Evolutionary conservation across 192 early-diverging fungal genomes (phyloP).

Genomic region (Dimargaris verticillata): DNA sequence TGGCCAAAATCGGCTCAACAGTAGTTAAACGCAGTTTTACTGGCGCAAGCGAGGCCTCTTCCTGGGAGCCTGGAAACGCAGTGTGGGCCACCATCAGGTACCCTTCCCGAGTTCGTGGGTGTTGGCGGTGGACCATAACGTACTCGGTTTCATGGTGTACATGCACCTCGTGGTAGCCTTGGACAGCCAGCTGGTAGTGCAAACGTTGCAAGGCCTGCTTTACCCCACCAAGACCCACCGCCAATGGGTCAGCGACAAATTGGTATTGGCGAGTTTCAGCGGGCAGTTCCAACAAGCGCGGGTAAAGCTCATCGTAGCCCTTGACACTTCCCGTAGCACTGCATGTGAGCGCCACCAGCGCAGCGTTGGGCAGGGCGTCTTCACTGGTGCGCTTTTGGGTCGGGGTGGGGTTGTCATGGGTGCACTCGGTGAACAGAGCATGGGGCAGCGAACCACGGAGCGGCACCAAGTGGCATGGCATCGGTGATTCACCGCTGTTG

Average conservation of each 20-base stretch:
- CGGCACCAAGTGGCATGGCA: slow-evolving; percentile 41
- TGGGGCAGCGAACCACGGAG: slow-evolving; percentile 70
- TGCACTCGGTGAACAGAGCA: slow-evolving; percentile 97
- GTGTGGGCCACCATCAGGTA: slow-evolving; percentile 80
- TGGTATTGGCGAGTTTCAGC: slow-evolving; percentile 69
- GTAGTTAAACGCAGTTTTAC: slow-evolving; percentile 41
- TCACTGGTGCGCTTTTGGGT: slow-evolving; percentile 75
- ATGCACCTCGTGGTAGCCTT: slow-evolving; percentile 81
- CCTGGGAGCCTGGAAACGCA: slow-evolving; percentile 46
- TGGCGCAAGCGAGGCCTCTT: slow-evolving; percentile 26
- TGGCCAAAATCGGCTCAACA: slow-evolving; percentile 36
- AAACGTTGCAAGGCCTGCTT: slow-evolving; percentile 57
- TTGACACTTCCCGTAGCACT: slow-evolving; percentile 93
- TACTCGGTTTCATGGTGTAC: slow-evolving; percentile 93
- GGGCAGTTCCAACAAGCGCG: slow-evolving; percentile 73
- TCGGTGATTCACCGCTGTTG: slow-evolving; percentile 25
- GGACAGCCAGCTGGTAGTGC: slow-evolving; percentile 67
- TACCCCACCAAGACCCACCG: slow-evolving; percentile 38
- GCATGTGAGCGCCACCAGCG: slow-evolving; percentile 72
- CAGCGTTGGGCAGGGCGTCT: slow-evolving; percentile 85
- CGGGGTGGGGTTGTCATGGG: slow-evolving; percentile 96
- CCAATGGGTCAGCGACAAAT: slow-evolving; percentile 32
- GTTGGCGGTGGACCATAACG: slow-evolving; percentile 81
- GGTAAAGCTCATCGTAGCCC: slow-evolving; percentile 92
- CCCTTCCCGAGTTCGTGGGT: slow-evolving; percentile 79